These are phyloP conservation scores for Penicillium italicum DNA, from an alignment of 2,329 filamentous ascomycete species.

Conservation along the genomic window DNA sequence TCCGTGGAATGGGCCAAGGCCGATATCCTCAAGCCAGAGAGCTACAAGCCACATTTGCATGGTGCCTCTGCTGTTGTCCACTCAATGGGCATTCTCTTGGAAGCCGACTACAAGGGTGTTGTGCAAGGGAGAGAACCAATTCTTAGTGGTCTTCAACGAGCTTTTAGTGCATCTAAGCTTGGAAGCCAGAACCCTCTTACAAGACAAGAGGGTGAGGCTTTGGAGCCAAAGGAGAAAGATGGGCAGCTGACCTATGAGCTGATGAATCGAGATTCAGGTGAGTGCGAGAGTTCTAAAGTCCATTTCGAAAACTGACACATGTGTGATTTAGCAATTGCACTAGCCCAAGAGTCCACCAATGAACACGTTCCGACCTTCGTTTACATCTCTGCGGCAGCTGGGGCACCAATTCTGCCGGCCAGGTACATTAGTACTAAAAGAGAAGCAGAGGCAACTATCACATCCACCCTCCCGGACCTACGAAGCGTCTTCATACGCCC, in stretches of 20 bases:
- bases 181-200: slow-evolving; percentile 68
- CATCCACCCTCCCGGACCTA: slow-evolving; percentile 68
- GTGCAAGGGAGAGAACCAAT: slow-evolving; percentile 78
- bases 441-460: slow-evolving; percentile 77
- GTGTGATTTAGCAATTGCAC: slow-evolving; percentile 62
- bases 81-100: slow-evolving; percentile 90
- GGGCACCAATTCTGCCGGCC: slow-evolving; percentile 75
- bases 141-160: slow-evolving; percentile 71
- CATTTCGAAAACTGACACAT: slow-evolving; percentile 6
- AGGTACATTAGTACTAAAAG: slow-evolving; percentile 90
- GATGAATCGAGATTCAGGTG: slow-evolving; percentile 84
- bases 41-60: slow-evolving; percentile 72
- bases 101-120: slow-evolving; percentile 96
- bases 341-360: slow-evolving; percentile 70
- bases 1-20: slow-evolving; percentile 83
- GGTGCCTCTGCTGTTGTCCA: slow-evolving; percentile 84
- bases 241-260: slow-evolving; percentile 89
- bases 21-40: slow-evolving; percentile 77
- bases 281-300: slow-evolving; percentile 11
- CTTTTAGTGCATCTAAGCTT: slow-evolving; percentile 65
- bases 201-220: slow-evolving; percentile 55
- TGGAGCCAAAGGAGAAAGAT: slow-evolving; percentile 63
- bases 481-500: slow-evolving; percentile 78
- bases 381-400: slow-evolving; percentile 84
- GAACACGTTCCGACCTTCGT: slow-evolving; percentile 68